Conservation (phyloP, 129 eudicot genomes). For the Pittosporum tobira region DNA sequence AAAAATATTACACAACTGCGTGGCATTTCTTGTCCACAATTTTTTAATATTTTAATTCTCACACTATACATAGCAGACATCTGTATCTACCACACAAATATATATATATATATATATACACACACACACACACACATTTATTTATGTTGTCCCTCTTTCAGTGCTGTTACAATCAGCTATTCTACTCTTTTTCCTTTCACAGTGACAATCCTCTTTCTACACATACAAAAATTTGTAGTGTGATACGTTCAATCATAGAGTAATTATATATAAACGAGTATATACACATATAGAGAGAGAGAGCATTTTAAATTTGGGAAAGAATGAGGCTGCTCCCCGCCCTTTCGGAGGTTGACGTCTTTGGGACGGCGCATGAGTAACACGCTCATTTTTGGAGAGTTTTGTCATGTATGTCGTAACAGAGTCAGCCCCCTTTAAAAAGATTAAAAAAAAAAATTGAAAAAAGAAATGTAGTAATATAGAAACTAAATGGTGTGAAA, state of each 20-base stretch:
- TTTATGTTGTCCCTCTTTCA: slow-evolving; percentile 1
- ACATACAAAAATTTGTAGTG: too few species aligned
- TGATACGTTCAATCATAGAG: too few species aligned
- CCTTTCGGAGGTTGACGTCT: slow-evolving; percentile 25
- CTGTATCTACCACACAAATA: slow-evolving; percentile 14
- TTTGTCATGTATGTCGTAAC: too few species aligned
- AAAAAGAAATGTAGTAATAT: too few species aligned
- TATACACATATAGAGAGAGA: slow-evolving; percentile 7
- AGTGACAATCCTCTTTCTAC: too few species aligned
- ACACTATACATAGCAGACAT: slow-evolving; percentile 10
- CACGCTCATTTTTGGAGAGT: slow-evolving; percentile 6
- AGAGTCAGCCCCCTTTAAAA: background rate
- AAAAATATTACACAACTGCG: slow-evolving; percentile 37
- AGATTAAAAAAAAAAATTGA: too few species aligned
- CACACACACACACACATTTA: too few species aligned
- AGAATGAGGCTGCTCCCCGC: slow-evolving; percentile 22
- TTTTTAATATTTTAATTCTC: slow-evolving; percentile 3
- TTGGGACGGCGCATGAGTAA: slow-evolving; percentile 16
- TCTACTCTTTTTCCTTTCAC: too few species aligned
- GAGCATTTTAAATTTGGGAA: slow-evolving; percentile 14
- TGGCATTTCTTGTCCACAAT: slow-evolving; percentile 20
- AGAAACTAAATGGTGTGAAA: too few species aligned
- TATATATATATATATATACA: background rate
- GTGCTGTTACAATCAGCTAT: slow-evolving; percentile 5
- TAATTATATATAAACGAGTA: background rate